Evolutionary conservation across 257 asterid genomes (phyloP).

Genomic region (Mitragyna speciosa): DNA sequence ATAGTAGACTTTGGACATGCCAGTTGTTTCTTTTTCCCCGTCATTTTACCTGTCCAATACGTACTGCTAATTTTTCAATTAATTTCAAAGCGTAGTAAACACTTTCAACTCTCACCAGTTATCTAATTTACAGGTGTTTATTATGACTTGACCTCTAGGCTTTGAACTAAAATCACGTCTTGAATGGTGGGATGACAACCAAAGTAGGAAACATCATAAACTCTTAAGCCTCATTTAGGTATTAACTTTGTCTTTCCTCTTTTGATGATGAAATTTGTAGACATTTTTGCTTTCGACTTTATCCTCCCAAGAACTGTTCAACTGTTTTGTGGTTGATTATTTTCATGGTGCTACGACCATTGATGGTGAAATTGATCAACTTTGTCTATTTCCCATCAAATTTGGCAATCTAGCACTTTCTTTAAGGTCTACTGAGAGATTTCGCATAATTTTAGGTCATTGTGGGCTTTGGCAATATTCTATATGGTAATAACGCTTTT

Average conservation of each 20-base stretch:
- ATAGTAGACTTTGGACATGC: too few species aligned
- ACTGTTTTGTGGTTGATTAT: not conserved
- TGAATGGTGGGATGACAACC: conserved; percentile 51
- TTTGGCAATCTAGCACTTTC: not conserved
- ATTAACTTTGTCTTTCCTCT: not conserved
- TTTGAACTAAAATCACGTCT: conserved; percentile 52
- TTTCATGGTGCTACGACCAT: not conserved
- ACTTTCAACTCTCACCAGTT: not conserved
- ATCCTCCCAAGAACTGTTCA: too few species aligned
- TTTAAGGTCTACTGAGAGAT: not conserved
- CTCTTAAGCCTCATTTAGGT: not conserved
- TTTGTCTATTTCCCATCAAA: not conserved
- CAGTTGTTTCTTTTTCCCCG: too few species aligned
- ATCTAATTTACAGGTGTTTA: not conserved
- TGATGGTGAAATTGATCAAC: not conserved
- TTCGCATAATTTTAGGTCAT: not conserved
- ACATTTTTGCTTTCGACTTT: too few species aligned
- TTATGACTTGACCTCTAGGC: not conserved
- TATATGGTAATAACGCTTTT: not conserved
- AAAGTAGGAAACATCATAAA: not conserved
- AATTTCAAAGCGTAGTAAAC: not conserved
- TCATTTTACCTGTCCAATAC: not conserved
- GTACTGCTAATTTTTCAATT: not conserved
- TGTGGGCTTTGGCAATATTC: not conserved
- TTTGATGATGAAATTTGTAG: not conserved